phyloP scores from a whole-genome alignment of 2,329 filamentous ascomycete species.

The Microthyrium microscopicum region DNA sequence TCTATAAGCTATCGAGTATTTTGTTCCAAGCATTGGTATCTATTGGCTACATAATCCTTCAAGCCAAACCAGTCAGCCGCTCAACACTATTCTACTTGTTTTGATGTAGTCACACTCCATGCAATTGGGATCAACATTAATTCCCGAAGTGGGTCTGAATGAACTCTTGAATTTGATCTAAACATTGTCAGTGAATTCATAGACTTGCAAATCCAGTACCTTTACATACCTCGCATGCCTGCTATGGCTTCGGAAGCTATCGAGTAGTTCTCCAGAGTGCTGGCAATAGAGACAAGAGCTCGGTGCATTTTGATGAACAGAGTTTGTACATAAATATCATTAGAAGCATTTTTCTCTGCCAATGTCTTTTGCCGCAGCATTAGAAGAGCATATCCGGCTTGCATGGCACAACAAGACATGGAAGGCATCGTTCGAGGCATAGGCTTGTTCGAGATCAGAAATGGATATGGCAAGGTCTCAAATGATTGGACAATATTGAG shows the following conservation, averaged over 20 bases:
- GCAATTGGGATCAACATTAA: no score
- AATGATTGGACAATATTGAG: slow-evolving; percentile 32
- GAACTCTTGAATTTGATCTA: no score
- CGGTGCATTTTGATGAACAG: not conserved
- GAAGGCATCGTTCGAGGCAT: slow-evolving; percentile 1
- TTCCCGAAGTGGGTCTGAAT: no score
- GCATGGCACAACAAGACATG: slow-evolving; percentile 5
- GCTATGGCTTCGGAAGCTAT: slow-evolving; percentile 3
- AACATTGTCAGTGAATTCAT: no score
- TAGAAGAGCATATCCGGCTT: not conserved
- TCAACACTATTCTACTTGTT: no score
- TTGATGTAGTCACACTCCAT: no score
- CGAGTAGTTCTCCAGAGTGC: slow-evolving; percentile 3
- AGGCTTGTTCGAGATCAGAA: not conserved
- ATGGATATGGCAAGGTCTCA: slow-evolving; percentile 25
- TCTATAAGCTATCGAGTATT: no score
- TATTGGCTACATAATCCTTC: no score
- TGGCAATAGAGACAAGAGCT: not conserved
- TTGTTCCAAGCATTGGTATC: no score
- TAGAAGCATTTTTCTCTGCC: not conserved
- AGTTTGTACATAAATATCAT: not conserved
- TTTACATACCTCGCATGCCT: slow-evolving; percentile 1
- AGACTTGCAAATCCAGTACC: no score
- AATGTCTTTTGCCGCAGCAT: slow-evolving; percentile 2
- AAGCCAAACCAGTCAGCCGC: no score